Evolutionary conservation across 805 yeast species (phyloP).

Genomic region (Pichia exigua): DNA sequence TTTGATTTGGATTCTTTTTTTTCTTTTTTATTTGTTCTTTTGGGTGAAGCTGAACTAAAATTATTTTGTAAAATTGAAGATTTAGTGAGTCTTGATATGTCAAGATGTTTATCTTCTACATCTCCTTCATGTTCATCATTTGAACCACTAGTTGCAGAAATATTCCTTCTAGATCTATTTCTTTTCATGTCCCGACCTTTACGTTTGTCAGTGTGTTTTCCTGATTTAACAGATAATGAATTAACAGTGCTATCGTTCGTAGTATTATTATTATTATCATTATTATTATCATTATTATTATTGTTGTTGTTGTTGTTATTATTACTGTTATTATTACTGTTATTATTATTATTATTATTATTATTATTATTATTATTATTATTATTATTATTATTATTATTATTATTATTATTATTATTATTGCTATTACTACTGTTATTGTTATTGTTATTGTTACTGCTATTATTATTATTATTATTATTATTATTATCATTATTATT

Average conservation of each 20-base stretch:
- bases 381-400: too few species aligned
- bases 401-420: too few species aligned
- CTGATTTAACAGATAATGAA: background rate
- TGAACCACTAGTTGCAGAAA: slow-evolving; percentile 1
- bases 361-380: too few species aligned
- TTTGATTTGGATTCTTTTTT: slow-evolving; percentile 26
- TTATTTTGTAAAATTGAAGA: background rate
- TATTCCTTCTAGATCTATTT: background rate
- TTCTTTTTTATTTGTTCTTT: slow-evolving; percentile 9
- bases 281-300: too few species aligned
- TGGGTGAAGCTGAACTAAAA: background rate
- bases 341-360: too few species aligned
- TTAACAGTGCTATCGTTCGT: background rate
- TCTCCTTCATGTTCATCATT: slow-evolving; percentile 4
- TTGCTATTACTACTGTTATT: too few species aligned
- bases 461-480: too few species aligned
- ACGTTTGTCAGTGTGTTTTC: background rate
- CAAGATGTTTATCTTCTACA: background rate
- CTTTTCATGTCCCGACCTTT: slow-evolving; percentile 1
- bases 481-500: too few species aligned
- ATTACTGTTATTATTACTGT: too few species aligned
- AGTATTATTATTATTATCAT: background rate
- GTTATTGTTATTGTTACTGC: too few species aligned
- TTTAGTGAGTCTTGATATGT: background rate
- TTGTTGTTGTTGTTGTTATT: too few species aligned